Evolutionary conservation across 1,139 yeast species (phyloP).

Genomic region (Nakaseomyces glabratus): DNA sequence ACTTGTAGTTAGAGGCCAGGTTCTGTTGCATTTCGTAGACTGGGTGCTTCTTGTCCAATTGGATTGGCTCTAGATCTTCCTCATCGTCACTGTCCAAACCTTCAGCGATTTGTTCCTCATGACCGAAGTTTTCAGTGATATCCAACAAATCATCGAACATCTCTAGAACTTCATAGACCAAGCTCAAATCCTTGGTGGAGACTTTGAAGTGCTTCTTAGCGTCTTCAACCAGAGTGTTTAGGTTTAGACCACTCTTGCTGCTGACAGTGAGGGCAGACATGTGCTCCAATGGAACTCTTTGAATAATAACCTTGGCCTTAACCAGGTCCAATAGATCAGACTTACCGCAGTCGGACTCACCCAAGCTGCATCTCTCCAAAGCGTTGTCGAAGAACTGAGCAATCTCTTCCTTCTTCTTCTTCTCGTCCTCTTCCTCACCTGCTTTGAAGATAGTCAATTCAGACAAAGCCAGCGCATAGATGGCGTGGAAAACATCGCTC

Average conservation of each 20-base stretch:
- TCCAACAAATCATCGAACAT: conserved; percentile 58
- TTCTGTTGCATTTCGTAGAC: conserved; percentile 34
- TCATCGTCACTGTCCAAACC: conserved; percentile 43
- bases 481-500: conserved; percentile 57
- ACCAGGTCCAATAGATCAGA: conserved; percentile 44
- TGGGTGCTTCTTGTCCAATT: conserved; percentile 46
- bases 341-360: conserved; percentile 43
- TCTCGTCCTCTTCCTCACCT: conserved; percentile 24
- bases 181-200: conserved; percentile 11
- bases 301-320: conserved; percentile 46
- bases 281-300: conserved; percentile 49
- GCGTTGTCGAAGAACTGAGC: conserved; percentile 59
- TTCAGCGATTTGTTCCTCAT: conserved; percentile 40
- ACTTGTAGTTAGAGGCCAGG: conserved; percentile 34
- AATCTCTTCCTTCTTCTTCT: conserved; percentile 34
- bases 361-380: conserved; percentile 57
- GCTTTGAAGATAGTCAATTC: conserved; percentile 55
- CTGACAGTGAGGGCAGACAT: conserved; percentile 42
- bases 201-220: conserved; percentile 21
- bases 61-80: conserved; percentile 34
- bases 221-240: conserved; percentile 28
- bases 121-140: conserved; percentile 56
- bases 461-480: conserved; percentile 64
- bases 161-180: conserved; percentile 43
- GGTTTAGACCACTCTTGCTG: conserved; percentile 30